Percentiles rank a stretch among this genome's conserved stretches.
Conservation (phyloP, 148 eudicot genomes). For the Talinum fruticosum region DNA sequence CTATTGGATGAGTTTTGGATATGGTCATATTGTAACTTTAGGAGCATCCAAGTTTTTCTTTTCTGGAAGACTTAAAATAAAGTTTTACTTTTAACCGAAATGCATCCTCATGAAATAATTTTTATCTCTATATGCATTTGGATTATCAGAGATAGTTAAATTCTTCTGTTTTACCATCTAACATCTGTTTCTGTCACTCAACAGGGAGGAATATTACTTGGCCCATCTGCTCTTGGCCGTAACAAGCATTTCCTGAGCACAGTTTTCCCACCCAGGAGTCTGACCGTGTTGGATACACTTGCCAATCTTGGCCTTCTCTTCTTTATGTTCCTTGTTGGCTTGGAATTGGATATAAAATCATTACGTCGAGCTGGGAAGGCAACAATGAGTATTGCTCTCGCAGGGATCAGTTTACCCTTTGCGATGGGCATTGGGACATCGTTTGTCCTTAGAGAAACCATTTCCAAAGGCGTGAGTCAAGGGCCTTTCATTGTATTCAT, state of each 20-base stretch:
- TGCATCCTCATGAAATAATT: background rate
- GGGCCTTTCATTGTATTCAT: constrained; percentile 79
- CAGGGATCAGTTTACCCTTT: constrained; percentile 73
- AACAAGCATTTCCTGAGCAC: constrained; percentile 45
- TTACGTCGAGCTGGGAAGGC: constrained; percentile 60
- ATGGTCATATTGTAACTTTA: background rate
- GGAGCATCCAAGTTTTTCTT: too few relatives aligned
- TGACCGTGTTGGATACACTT: constrained; percentile 71
- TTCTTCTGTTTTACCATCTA: background rate
- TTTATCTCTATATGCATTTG: background rate
- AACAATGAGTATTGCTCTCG: constrained; percentile 67
- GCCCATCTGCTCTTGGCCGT: constrained; percentile 84
- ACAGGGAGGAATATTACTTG: constrained; percentile 81
- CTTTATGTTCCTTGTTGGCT: constrained; percentile 79
- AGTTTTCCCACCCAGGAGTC: constrained; percentile 61
- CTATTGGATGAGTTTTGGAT: background rate
- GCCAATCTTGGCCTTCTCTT: constrained; percentile 83
- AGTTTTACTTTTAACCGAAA: background rate
- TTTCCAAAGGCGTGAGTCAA: constrained; percentile 48
- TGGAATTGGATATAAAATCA: constrained; percentile 64
- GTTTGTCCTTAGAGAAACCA: constrained; percentile 52
- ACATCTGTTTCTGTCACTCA: background rate
- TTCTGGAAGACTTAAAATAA: too few relatives aligned
- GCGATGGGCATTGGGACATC: constrained; percentile 71
- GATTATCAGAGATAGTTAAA: background rate